phyloP scores from a whole-genome alignment of 2,329 filamentous ascomycete genomes.

The Colletotrichum coccodes region DNA sequence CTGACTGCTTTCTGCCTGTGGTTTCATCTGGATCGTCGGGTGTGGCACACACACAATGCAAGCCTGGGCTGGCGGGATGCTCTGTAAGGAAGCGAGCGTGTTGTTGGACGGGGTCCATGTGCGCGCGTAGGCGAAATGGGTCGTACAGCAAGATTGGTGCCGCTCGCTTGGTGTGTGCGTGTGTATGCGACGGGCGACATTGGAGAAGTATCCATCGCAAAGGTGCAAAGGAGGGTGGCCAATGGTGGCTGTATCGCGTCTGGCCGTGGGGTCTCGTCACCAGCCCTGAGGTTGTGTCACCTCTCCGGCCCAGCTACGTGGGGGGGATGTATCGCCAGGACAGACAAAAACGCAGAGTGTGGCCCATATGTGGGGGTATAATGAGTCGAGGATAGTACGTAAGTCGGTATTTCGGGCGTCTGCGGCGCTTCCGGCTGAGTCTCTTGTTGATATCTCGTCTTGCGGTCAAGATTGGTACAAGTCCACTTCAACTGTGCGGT shows the following conservation, averaged over 20 bases:
- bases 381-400: conserved; percentile 21
- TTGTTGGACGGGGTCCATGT: not conserved
- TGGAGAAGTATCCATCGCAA: not conserved
- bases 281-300: not conserved
- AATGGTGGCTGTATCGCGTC: not conserved
- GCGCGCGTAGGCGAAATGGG: not conserved
- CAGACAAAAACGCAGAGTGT: not conserved
- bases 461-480: not conserved
- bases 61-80: not conserved
- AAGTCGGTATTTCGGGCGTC: not conserved
- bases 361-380: conserved; percentile 17
- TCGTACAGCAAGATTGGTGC: not conserved
- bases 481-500: not conserved
- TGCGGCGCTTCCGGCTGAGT: not conserved
- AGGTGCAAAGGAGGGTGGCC: not conserved
- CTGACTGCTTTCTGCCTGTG: not conserved
- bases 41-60: conserved; percentile 11
- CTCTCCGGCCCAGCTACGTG: not conserved
- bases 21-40: not conserved
- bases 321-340: not conserved
- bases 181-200: not conserved
- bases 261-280: conserved; percentile 6
- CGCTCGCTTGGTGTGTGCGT: not conserved
- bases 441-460: not conserved
- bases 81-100: not conserved